These are phyloP conservation scores for Schwanniomyces vanrijiae DNA, from an alignment of 805 yeast species.

Conservation along the genomic window DNA sequence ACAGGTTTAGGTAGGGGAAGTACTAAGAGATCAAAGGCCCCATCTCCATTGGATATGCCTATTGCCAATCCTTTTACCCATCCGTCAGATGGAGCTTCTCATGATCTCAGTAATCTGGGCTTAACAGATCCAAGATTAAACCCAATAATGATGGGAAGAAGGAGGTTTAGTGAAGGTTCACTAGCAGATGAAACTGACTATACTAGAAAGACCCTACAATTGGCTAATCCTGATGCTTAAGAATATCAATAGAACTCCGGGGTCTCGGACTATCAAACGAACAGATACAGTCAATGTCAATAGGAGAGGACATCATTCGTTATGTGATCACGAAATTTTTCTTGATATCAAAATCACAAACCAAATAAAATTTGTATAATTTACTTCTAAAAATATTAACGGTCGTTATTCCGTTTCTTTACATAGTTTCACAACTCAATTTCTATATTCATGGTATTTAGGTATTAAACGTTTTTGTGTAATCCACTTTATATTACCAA, in stretches of 20 bases:
- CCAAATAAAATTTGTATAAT: neutral
- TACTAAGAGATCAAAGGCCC: conserved; percentile 15
- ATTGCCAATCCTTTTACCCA: conserved; percentile 63
- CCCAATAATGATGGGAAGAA: conserved; percentile 77
- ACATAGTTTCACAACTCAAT: neutral
- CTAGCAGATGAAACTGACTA: conserved; percentile 85
- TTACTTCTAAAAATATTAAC: neutral
- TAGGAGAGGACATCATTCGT: neutral
- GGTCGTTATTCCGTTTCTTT: neutral
- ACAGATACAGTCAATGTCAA: neutral
- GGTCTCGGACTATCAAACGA: neutral
- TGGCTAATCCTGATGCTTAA: conserved; percentile 75
- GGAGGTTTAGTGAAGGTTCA: conserved; percentile 82
- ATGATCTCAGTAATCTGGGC: conserved; percentile 14
- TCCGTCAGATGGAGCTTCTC: conserved; percentile 44
- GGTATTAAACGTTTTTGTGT: conserved; percentile 1
- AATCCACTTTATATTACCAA: neutral
- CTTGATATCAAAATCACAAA: neutral
- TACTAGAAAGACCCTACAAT: conserved; percentile 67
- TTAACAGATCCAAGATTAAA: conserved; percentile 63
- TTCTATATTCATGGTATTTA: conserved; percentile 1
- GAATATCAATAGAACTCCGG: neutral
- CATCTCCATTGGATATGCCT: conserved; percentile 36
- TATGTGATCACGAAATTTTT: neutral
- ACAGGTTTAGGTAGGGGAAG: conserved; percentile 17